Base-by-base conservation (phyloP, 2,329 filamentous ascomycete species). In the Sarocladium strictum region DNA sequence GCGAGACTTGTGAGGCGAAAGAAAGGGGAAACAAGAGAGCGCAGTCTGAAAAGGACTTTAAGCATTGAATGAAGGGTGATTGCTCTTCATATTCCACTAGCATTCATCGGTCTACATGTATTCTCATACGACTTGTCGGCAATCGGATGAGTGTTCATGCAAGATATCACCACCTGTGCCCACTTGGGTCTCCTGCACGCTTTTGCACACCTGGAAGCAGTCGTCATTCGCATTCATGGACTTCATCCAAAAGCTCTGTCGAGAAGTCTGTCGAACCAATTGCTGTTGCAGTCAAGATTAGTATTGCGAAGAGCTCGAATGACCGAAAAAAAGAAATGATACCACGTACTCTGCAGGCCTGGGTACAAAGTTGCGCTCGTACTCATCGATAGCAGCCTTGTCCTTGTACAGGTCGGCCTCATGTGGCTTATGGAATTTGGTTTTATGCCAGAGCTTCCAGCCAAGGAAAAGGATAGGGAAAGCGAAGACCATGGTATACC, bases 381-480 rank as follows among this genome's bases (percentile, higher is more conserved):
- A 89, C 57, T 86, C 83, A 47, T 87, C 86, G 58, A 90, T 81
- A 58, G 83, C 83, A 1, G 80, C 81, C 15, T 87, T 63, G 58
- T 86, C 84, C 53, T 78, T 77, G 12, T 75, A 65, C 24, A 90
- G 67, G 64, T 90, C 86, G 1, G 85, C 79, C 53, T 89, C 80
- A 14, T 78, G 69, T 0, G 83, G 74, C 55, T 73, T 76, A 53
- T 75, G 65, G 56, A 80, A 76, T 53, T 76, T 80, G 0, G 86
- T 89, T 64, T 75, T 79, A 66, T 87, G 84, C 55, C 84, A 60
- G 6, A 89, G 27, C 67, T 93, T 94, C 84, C 87, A 93, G 5
- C 80, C 81, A 2, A 86, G 40, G 65, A 81, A 92, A 2, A 93
- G 70, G 0, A 84, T 59, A 0, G 87, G 87, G 63, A 89, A 90